Percentiles rank a stretch among this genome's conserved stretches.
These are phyloP conservation scores for Colletotrichum liriopes DNA, from an alignment of 2,329 filamentous ascomycete species.

Conservation along the genomic window DNA sequence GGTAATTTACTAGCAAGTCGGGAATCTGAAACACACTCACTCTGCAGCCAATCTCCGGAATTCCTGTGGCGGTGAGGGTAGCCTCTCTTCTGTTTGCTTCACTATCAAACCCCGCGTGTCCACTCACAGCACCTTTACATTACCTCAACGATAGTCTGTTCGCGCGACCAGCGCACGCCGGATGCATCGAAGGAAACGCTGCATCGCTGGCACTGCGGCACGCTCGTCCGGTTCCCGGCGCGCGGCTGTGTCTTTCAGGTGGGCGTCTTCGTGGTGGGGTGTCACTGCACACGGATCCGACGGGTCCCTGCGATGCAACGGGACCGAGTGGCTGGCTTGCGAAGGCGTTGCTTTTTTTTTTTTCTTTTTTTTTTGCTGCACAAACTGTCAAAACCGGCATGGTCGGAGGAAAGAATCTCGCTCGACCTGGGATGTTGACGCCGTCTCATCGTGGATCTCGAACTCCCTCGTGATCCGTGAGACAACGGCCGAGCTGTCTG, in stretches of 20 bases:
- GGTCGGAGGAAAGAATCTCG: background rate
- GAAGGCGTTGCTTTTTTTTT: background rate
- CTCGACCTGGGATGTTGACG: background rate
- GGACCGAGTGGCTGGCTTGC: constrained; percentile 11
- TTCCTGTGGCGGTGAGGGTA: background rate
- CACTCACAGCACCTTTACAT: background rate
- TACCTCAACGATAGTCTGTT: background rate
- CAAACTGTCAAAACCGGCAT: background rate
- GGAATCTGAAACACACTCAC: background rate
- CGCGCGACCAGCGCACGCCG: background rate
- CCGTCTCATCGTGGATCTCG: background rate
- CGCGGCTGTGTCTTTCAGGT: constrained; percentile 3
- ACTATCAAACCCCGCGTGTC: background rate
- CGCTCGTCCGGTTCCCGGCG: background rate
- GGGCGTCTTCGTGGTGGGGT: constrained; percentile 1
- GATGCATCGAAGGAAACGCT: background rate
- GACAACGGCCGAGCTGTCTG: background rate
- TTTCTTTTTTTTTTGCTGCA: background rate
- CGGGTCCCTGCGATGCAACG: constrained; percentile 9
- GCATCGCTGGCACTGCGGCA: background rate
- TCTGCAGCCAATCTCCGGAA: background rate
- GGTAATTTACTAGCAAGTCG: background rate
- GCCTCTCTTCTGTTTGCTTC: background rate
- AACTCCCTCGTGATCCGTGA: background rate
- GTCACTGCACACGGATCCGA: constrained; percentile 1